Evolutionary conservation across 2,329 filamentous ascomycete genomes (phyloP).

Genomic region (Alternaria solani): DNA sequence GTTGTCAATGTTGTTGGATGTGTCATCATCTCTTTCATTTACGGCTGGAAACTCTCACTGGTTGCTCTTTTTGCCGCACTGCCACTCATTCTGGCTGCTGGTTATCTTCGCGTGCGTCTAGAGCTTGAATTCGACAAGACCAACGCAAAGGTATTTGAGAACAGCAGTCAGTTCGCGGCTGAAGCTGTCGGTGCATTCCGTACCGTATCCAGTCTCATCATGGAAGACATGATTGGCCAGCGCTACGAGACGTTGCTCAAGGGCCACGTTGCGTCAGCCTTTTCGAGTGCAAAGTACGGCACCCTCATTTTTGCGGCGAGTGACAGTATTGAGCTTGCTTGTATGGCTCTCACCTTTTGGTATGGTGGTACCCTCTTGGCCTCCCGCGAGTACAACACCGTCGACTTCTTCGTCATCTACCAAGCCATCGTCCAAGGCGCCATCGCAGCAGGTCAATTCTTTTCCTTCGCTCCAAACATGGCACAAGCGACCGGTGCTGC

Average conservation of each 20-base stretch:
- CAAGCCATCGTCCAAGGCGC: conserved; percentile 59
- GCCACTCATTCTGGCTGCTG: conserved; percentile 60
- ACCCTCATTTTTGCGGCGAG: conserved; percentile 74
- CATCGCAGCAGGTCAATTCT: conserved; percentile 50
- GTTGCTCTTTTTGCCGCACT: conserved; percentile 69
- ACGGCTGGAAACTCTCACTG: conserved; percentile 79
- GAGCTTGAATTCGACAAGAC: conserved; percentile 74
- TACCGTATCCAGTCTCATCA: conserved; percentile 73
- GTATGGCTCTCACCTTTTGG: conserved; percentile 69
- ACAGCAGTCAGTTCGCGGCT: conserved; percentile 77
- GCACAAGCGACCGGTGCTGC: conserved; percentile 48
- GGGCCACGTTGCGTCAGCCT: conserved; percentile 67
- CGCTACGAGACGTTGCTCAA: conserved; percentile 68
- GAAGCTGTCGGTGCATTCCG: conserved; percentile 78
- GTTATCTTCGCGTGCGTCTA: conserved; percentile 61
- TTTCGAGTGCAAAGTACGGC: conserved; percentile 67
- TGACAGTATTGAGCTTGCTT: conserved; percentile 70
- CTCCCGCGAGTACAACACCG: conserved; percentile 57
- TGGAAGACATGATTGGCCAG: conserved; percentile 70
- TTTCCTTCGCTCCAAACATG: conserved; percentile 58
- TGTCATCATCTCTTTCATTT: conserved; percentile 72
- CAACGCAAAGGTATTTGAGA: conserved; percentile 72
- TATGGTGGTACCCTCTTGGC: conserved; percentile 53
- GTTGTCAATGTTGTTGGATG: conserved; percentile 72
- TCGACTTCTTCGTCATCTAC: conserved; percentile 63